phyloP scores from a whole-genome alignment of 2,329 filamentous ascomycete genomes.

The Verticillium tricorpus region DNA sequence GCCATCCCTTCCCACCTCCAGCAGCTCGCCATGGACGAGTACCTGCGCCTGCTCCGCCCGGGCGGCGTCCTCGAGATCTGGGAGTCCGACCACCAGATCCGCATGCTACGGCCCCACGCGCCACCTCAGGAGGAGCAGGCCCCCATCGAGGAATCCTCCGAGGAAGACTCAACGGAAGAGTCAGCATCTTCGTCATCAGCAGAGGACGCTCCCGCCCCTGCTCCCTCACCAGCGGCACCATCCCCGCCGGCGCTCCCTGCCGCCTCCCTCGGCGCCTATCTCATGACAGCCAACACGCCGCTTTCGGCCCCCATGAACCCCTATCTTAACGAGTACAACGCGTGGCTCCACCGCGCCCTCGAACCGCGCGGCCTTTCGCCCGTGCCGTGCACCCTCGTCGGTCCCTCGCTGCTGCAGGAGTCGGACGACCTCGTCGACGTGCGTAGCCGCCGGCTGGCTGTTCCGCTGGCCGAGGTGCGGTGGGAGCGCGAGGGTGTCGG shows the following conservation, averaged over 20 bases:
- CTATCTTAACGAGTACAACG: conserved; percentile 78
- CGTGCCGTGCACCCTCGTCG: conserved; percentile 74
- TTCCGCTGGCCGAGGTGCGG: conserved; percentile 77
- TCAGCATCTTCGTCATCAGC: conserved; percentile 21
- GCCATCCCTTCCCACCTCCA: conserved; percentile 56
- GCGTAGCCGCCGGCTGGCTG: conserved; percentile 73
- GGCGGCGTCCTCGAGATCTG: conserved; percentile 82
- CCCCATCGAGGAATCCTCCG: not conserved
- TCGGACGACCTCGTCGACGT: conserved; percentile 65
- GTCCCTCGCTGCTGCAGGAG: conserved; percentile 76
- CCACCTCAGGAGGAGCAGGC: conserved; percentile 39
- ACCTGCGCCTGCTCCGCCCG: conserved; percentile 68
- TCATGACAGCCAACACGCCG: conserved; percentile 77
- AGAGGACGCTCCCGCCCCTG: conserved; percentile 43
- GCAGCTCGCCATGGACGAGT: conserved; percentile 61
- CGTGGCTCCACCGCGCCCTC: conserved; percentile 73
- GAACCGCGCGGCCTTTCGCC: conserved; percentile 65
- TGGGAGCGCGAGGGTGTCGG: conserved; percentile 79
- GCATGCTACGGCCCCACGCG: conserved; percentile 76
- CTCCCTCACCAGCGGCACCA: conserved; percentile 27
- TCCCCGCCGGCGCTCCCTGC: conserved; percentile 46
- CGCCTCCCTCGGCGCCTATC: conserved; percentile 71
- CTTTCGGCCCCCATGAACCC: conserved; percentile 77
- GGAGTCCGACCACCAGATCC: conserved; percentile 82
- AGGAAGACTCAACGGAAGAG: not conserved